These are phyloP conservation scores for Reutealis trisperma DNA, from an alignment of 345 rosid species.

Conservation along the genomic window DNA sequence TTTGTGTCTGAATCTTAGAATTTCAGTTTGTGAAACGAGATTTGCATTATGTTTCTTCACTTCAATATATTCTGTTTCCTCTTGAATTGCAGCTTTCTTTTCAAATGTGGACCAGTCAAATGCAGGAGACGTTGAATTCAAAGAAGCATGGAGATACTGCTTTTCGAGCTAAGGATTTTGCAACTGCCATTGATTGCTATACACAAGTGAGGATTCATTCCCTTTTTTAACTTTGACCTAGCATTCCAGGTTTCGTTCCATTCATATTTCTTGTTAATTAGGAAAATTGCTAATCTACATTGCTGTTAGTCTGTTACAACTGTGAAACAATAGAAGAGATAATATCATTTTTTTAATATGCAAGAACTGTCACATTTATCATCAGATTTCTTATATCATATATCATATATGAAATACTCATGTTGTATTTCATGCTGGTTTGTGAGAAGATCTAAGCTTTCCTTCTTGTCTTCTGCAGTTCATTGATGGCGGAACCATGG, in stretches of 20 bases:
- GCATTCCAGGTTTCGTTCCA: too few relatives aligned
- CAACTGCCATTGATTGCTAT: constrained; percentile 71
- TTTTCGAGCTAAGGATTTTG: constrained; percentile 83
- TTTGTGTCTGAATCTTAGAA: background rate
- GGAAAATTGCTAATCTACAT: background rate
- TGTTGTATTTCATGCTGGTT: background rate
- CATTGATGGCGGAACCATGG: constrained; percentile 76
- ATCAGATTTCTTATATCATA: too few relatives aligned
- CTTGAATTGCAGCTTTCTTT: constrained; percentile 72
- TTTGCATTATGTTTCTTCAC: background rate
- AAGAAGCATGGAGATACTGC: constrained; percentile 93
- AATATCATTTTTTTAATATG: too few relatives aligned
- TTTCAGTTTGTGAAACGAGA: constrained; percentile 1
- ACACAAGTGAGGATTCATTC: constrained; percentile 53
- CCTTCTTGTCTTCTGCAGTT: constrained; percentile 37
- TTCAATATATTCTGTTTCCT: background rate
- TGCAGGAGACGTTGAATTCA: constrained; percentile 89
- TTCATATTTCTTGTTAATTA: background rate
- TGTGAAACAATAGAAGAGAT: too few relatives aligned
- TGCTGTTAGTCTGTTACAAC: too few relatives aligned
- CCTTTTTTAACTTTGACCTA: background rate
- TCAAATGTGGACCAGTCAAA: constrained; percentile 95
- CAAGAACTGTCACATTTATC: background rate
- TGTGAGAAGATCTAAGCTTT: background rate
- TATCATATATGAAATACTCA: background rate